phyloP scores from a whole-genome alignment of 2,329 filamentous ascomycete genomes.

The Didymella lethalis region DNA sequence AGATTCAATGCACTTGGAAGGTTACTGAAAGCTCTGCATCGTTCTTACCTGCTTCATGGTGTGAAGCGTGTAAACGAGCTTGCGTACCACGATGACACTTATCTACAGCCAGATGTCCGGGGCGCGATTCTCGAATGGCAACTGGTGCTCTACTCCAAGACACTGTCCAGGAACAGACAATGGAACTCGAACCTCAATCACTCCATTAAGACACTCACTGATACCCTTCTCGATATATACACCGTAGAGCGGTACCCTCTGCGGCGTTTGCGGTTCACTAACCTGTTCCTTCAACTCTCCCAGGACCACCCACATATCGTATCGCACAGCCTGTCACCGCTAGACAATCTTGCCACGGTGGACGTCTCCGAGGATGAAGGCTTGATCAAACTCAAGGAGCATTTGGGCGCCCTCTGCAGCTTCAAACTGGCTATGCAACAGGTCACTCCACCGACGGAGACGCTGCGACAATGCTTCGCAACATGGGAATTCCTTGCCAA shows the following conservation, averaged over 20 bases:
- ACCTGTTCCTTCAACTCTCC: constrained; percentile 49
- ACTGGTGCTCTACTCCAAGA: constrained; percentile 43
- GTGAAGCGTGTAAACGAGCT: constrained; percentile 61
- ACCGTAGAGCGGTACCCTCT: constrained; percentile 39
- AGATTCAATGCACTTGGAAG: constrained; percentile 64
- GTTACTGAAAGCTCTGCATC: constrained; percentile 66
- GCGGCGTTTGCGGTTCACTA: constrained; percentile 38
- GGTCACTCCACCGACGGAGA: constrained; percentile 29
- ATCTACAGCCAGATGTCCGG: constrained; percentile 39
- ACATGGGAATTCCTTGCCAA: constrained; percentile 52
- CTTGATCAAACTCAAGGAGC: constrained; percentile 43
- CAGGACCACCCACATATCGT: constrained; percentile 69
- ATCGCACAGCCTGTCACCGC: constrained; percentile 22
- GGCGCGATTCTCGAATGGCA: constrained; percentile 56
- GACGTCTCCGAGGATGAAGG: constrained; percentile 41
- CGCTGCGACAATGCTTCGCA: constrained; percentile 43
- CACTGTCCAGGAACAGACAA: constrained; percentile 40
- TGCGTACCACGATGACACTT: constrained; percentile 48
- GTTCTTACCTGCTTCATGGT: constrained; percentile 55
- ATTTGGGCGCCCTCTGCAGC: constrained; percentile 47
- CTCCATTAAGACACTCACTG: constrained; percentile 33
- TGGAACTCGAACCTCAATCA: constrained; percentile 40
- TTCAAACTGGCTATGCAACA: constrained; percentile 57
- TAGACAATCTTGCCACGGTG: constrained; percentile 1
- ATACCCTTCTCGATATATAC: constrained; percentile 43